Conservation (phyloP, 495 filamentous ascomycete genomes). For the Pyronema domesticum region DNA sequence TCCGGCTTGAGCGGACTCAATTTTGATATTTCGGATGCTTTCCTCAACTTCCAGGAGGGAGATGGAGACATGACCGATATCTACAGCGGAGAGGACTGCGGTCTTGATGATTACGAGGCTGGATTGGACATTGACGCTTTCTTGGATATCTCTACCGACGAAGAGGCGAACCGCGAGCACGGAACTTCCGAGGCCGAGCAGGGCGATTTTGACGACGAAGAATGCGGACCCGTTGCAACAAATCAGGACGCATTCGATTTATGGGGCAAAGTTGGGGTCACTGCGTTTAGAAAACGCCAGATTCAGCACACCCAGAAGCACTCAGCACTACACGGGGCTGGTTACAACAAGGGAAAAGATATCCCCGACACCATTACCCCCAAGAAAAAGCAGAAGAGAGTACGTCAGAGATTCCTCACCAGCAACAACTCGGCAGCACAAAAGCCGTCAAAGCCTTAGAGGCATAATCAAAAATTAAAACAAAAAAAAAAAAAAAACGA, state of each 20-base stretch:
- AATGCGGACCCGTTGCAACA: constrained; percentile 9
- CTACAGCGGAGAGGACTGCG: constrained; percentile 13
- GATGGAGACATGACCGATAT: constrained; percentile 7
- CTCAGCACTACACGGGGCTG: background rate
- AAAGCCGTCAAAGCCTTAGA: background rate
- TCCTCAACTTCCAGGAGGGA: constrained; percentile 5
- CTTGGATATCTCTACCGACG: constrained; percentile 19
- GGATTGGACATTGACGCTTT: constrained; percentile 19
- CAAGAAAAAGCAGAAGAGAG: constrained; percentile 13
- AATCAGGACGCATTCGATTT: constrained; percentile 16
- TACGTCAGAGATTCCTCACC: constrained; percentile 12
- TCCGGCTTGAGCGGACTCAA: constrained; percentile 11
- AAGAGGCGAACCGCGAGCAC: constrained; percentile 13
- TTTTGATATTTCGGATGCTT: constrained; percentile 12
- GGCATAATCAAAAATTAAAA: background rate
- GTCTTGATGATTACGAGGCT: constrained; percentile 19
- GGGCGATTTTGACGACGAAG: constrained; percentile 12
- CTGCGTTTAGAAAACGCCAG: constrained; percentile 23
- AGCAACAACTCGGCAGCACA: constrained; percentile 5
- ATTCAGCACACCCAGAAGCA: constrained; percentile 19
- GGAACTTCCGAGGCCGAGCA: constrained; percentile 5
- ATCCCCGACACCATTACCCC: constrained; percentile 22
- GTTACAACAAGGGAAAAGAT: constrained; percentile 6
- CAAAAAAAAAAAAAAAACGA: background rate
- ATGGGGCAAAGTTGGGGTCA: constrained; percentile 24